Evolutionary conservation across 2,329 filamentous ascomycete genomes (phyloP).

Genomic region (Colletotrichum musicola): DNA sequence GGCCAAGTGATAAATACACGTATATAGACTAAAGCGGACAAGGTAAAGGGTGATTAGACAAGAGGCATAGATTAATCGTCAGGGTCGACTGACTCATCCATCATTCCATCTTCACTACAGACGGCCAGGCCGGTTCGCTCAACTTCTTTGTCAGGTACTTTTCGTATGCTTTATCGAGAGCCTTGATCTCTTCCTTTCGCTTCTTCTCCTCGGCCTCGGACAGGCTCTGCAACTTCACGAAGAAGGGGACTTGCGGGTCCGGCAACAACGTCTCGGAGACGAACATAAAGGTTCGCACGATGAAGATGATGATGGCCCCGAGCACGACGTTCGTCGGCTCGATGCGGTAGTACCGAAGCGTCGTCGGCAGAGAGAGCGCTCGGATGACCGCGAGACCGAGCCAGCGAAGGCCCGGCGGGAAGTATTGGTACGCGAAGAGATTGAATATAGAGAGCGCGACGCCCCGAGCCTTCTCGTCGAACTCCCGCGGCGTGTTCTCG

Average conservation of each 20-base stretch:
- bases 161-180: conserved; percentile 11
- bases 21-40: not conserved
- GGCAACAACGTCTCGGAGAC: not conserved
- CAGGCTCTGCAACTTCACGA: not conserved
- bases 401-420: conserved; percentile 8
- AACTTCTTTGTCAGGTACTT: not conserved
- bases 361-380: not conserved
- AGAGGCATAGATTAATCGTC: no score
- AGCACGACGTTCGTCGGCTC: conserved; percentile 1
- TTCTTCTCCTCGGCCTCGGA: not conserved
- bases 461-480: not conserved
- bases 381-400: not conserved
- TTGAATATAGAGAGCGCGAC: conserved; percentile 4
- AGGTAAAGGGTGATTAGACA: no score
- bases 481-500: not conserved
- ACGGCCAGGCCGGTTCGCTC: conserved; percentile 10
- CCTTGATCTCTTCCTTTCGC: conserved; percentile 5
- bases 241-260: conserved; percentile 7
- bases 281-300: not conserved
- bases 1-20: not conserved
- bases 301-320: conserved; percentile 1
- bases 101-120: not conserved
- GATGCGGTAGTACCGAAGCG: conserved; percentile 3
- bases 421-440: conserved; percentile 18
- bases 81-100: not conserved